Evolutionary conservation across 1,139 yeast genomes (phyloP).

Genomic region (Candida tetrigidarum): DNA sequence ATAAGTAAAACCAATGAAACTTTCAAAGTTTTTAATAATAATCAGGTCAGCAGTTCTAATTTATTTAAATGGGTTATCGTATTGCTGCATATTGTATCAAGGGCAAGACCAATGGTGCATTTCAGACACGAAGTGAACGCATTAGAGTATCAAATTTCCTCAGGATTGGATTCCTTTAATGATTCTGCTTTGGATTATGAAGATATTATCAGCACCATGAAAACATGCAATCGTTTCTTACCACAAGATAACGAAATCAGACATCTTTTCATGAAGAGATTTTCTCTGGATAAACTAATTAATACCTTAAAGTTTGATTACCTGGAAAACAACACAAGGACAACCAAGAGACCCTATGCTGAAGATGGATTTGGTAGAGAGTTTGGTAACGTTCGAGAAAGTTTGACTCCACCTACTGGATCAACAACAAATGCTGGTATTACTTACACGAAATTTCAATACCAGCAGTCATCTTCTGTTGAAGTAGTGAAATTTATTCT

Average conservation of each 20-base stretch:
- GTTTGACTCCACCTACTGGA: conserved; percentile 11
- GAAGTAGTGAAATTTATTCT: conserved; percentile 9
- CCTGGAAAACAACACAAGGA: background rate
- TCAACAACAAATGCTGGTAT: background rate
- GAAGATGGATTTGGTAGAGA: conserved; percentile 14
- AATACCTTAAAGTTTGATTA: conserved; percentile 5
- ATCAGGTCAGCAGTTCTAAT: conserved; percentile 4
- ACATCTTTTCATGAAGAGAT: background rate
- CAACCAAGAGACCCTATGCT: conserved; percentile 5
- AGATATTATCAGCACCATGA: conserved; percentile 10
- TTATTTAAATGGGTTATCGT: conserved; percentile 16
- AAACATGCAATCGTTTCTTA: conserved; percentile 1
- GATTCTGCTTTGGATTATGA: conserved; percentile 11
- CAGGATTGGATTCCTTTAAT: conserved; percentile 14
- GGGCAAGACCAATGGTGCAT: conserved; percentile 1
- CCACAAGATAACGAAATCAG: background rate
- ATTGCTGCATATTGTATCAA: conserved; percentile 8
- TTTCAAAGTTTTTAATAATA: conserved; percentile 11
- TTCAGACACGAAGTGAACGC: conserved; percentile 2
- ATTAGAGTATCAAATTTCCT: conserved; percentile 14
- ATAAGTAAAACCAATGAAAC: conserved; percentile 12
- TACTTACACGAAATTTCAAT: conserved; percentile 6
- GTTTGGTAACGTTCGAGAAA: conserved; percentile 16
- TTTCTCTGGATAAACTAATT: conserved; percentile 11
- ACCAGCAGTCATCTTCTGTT: background rate